Evolutionary conservation across 1,139 yeast genomes (phyloP), one percentile per base, ranked within the genome.

Genomic region (Sugiyamaella castrensis): DNA sequence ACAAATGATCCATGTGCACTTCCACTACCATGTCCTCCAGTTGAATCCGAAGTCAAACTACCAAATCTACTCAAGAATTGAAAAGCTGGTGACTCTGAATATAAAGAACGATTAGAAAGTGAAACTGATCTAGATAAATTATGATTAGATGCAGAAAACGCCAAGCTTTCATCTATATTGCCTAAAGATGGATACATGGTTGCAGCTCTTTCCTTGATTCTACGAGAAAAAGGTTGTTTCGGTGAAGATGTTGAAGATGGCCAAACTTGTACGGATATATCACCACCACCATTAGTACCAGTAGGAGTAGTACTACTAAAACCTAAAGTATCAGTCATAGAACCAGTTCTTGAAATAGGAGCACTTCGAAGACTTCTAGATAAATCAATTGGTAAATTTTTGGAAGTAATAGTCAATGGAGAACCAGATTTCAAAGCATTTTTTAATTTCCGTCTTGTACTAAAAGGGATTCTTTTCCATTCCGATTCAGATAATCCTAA

Each of bases 61-160:
- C 73, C 70, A 51, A 71, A 68, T 13, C 71, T 61, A 50, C 69
- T 66, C 33, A 72, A 54, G 50, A 61, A 71, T 51, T 66, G 71
- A 13, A 70, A 66, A n/a, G 75, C 76, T 2, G 74, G 68, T 1
- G 74, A 70, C 8, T 65, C 67, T 4, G 57, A 48, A 19, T 50
- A 43, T 1, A 54, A 52, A n/a, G 59, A 55, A 28, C 54, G 50
- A 28, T 52, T 52, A 9, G 57, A 53, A 12, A 49, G 41, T 29
- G 58, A 54, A 13, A 54, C 47, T 8, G 58, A 54, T 15, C 60
- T 33, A 8, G 57, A 43, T 37, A 52, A 40, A 12, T 32, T 13
- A 7, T 37, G 37, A 26, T 40, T 40, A 8, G 44, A 16, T 28
- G 48, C 39, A 9, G 48, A 38, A n/a, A 29, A 28, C n/a, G 46